Evolutionary conservation across 2,329 filamentous ascomycete genomes (phyloP).

Genomic region (Fusarium piperis): DNA sequence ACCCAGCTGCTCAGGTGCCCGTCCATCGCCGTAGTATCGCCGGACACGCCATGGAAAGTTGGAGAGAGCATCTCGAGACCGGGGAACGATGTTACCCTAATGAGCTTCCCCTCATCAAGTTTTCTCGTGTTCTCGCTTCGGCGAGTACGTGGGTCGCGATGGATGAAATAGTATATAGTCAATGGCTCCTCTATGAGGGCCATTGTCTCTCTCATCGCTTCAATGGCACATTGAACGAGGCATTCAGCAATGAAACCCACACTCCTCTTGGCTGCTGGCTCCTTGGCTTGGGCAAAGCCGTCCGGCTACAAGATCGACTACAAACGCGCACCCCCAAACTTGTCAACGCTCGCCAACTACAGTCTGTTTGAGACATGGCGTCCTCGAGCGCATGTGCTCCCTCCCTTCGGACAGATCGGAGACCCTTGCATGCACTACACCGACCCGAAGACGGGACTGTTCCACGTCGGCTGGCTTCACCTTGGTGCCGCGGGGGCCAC

Average conservation of each 20-base stretch:
- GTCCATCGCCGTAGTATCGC: constrained; percentile 29
- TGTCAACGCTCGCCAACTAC: constrained; percentile 50
- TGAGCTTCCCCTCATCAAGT: neutral
- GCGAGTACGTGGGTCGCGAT: neutral
- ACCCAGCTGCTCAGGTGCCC: constrained; percentile 1
- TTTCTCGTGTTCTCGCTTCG: constrained; percentile 26
- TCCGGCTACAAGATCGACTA: constrained; percentile 43
- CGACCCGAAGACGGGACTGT: constrained; percentile 54
- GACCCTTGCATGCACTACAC: constrained; percentile 58
- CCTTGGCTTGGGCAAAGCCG: constrained; percentile 27
- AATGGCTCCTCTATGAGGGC: neutral
- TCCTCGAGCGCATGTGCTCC: constrained; percentile 53
- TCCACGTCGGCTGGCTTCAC: constrained; percentile 56
- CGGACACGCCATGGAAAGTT: neutral
- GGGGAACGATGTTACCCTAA: constrained; percentile 25
- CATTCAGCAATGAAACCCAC: constrained; percentile 23
- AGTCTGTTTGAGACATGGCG: constrained; percentile 46
- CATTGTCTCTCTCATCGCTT: neutral
- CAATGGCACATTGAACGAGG: neutral
- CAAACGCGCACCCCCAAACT: constrained; percentile 50
- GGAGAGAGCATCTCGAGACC: constrained; percentile 2
- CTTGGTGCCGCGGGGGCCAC: constrained; percentile 49
- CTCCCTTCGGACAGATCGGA: constrained; percentile 52
- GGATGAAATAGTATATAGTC: constrained; percentile 26
- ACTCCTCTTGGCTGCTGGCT: constrained; percentile 25